Base-by-base conservation (phyloP, 2,329 filamentous ascomycete species). In the Cytospora leucostoma region DNA sequence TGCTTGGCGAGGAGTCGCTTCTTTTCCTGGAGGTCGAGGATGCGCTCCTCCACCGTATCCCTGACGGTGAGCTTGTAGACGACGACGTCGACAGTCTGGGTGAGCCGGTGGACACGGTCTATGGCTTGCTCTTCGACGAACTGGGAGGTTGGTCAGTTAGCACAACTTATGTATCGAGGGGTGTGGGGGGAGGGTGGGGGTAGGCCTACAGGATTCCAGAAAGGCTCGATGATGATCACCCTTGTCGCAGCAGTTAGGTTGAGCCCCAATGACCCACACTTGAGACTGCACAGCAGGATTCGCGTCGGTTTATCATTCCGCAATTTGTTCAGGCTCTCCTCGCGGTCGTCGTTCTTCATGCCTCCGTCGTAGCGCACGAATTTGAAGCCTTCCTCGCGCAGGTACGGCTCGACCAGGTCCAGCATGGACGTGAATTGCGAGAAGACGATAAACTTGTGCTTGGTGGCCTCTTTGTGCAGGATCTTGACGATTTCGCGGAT, bases 41-140 rank as follows among this genome's bases (percentile, higher is more conserved):
- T 99, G 63, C 93, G 88, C 76, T 94, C 93, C 80, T 99, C 95
- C 62, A 99, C 94, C 0, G 90, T 93, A 68, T 89, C 84, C 68
- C 86, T 85, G 66, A 99, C 88, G 2, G 93, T 97, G 70, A 99
- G 86, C 71, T 95, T 96, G 81, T 97, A 99, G 67, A 99, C 92
- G 62, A 94, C 87, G 38, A 99, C 95, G 72, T 98, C 93, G 49
- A 94, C 84, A 1, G 92, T 97, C 77, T 99, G 95, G 49, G 96
- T 98, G 59, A 99, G 88, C n/a, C 95, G 92, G 74, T 99, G 95
- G 33, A 99, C 95, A 61, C 95, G 92, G 76, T 99, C 95, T 70
- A 99, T 99, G 56, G 95, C 95, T 81, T 99, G 95, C 75, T 99
- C 95, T 80, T 99, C 95, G 38, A 99, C 92, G 72, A 99, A 99